Conservation (phyloP, 371 early-diverging fungal genomes). For the Capillidium heterosporum region DNA sequence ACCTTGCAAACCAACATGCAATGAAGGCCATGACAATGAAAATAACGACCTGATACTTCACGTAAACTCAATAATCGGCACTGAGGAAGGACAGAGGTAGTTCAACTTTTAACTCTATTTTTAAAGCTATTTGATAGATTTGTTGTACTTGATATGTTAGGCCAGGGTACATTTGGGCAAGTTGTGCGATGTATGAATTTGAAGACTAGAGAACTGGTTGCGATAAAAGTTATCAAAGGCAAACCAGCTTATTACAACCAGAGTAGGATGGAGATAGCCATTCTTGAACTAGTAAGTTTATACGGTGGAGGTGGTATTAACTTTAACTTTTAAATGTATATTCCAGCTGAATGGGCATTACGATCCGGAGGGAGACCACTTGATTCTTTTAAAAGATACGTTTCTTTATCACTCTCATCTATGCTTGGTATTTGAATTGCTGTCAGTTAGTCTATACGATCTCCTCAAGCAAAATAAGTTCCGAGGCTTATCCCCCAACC, state of each 20-base stretch:
- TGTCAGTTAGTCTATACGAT: conserved; percentile 93
- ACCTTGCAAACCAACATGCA: conserved; percentile 67
- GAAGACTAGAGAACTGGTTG: conserved; percentile 66
- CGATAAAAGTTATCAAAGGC: conserved; percentile 91
- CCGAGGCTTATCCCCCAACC: conserved; percentile 66
- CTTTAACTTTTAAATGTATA: background rate
- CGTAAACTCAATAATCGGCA: conserved; percentile 82
- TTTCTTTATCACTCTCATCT: conserved; percentile 89
- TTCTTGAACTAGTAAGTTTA: conserved; percentile 45
- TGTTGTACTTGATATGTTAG: conserved; percentile 72
- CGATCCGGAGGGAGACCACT: conserved; percentile 67
- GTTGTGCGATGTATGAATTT: conserved; percentile 88
- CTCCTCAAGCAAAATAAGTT: conserved; percentile 87
- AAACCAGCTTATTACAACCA: conserved; percentile 91
- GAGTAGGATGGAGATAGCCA: conserved; percentile 85
- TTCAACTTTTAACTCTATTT: background rate
- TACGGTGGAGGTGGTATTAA: conserved; percentile 26
- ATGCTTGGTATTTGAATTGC: conserved; percentile 88
- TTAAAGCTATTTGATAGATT: conserved; percentile 24
- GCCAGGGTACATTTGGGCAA: conserved; percentile 97
- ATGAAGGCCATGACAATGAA: conserved; percentile 86
- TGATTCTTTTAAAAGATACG: conserved; percentile 71
- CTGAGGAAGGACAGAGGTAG: conserved; percentile 64
- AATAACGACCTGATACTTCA: conserved; percentile 86
- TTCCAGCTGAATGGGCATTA: conserved; percentile 12